Evolutionary conservation across 2,329 filamentous ascomycete genomes (phyloP).

Genomic region (Biscogniauxia sp.): DNA sequence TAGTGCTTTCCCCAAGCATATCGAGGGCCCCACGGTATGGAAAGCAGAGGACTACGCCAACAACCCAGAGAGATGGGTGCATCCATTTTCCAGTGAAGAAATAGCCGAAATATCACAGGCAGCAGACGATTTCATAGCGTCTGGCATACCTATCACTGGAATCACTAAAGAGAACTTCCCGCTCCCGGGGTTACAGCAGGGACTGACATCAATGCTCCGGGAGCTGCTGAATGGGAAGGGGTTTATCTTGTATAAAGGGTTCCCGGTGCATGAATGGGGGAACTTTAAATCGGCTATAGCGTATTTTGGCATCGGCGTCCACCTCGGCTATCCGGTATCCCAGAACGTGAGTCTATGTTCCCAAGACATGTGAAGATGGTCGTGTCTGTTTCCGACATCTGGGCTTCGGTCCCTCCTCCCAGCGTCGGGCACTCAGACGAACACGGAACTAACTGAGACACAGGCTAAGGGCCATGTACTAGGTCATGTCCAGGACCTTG

Average conservation of each 20-base stretch:
- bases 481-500: slow-evolving; percentile 85
- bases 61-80: slow-evolving; percentile 66
- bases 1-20: slow-evolving; percentile 62
- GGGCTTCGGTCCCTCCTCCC: not conserved
- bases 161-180: slow-evolving; percentile 59
- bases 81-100: slow-evolving; percentile 61
- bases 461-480: slow-evolving; percentile 66
- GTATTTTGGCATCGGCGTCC: slow-evolving; percentile 86
- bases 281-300: slow-evolving; percentile 77
- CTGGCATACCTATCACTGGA: slow-evolving; percentile 61
- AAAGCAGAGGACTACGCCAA: slow-evolving; percentile 58
- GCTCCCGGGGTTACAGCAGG: slow-evolving; percentile 53
- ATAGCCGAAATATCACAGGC: slow-evolving; percentile 58
- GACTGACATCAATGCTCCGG: slow-evolving; percentile 55
- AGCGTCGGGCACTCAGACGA: not conserved
- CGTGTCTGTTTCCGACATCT: no score
- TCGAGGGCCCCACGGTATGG: slow-evolving; percentile 67
- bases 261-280: slow-evolving; percentile 75
- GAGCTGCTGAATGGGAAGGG: slow-evolving; percentile 82
- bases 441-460: not conserved
- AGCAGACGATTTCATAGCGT: slow-evolving; percentile 61
- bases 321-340: slow-evolving; percentile 83
- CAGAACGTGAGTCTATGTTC: slow-evolving; percentile 63
- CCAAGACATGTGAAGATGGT: no score
- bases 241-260: slow-evolving; percentile 85